A percentile compares a stretch with the other conserved stretches of the same genome.
Conservation (phyloP, 768 basidiomycete genomes). For the Phlebiopsis flavidoalba region DNA sequence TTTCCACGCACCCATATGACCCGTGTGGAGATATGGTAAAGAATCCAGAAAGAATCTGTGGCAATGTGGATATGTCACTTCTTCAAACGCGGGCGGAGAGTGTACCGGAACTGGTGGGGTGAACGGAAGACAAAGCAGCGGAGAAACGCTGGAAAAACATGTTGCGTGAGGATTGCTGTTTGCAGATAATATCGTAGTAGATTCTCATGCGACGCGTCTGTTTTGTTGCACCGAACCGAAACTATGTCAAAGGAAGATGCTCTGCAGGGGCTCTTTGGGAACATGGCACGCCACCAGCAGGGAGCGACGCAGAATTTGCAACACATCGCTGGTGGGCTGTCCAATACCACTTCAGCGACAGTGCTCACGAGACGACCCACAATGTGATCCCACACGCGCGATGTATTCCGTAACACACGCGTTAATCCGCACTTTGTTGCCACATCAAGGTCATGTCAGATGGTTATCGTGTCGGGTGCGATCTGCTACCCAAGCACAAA, state of each 20-base stretch:
- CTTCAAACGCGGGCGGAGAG: not conserved
- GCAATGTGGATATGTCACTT: not conserved
- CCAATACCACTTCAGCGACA: no score
- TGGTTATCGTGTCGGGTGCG: no score
- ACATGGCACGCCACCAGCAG: not conserved
- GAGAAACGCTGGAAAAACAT: not conserved
- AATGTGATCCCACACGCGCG: no score
- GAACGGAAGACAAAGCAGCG: not conserved
- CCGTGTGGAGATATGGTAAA: slow-evolving; percentile 31
- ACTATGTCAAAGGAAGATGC: not conserved
- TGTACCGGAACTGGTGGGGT: not conserved
- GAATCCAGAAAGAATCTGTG: not conserved
- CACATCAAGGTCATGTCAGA: no score
- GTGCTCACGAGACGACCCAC: no score
- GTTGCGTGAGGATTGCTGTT: not conserved
- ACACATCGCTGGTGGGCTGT: not conserved
- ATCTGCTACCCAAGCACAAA: no score
- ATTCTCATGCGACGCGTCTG: not conserved
- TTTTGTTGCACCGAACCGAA: not conserved
- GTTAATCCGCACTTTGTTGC: no score
- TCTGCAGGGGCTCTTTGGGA: not conserved
- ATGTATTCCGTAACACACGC: no score
- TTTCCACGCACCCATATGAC: not conserved
- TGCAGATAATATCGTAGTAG: not conserved
- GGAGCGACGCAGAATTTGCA: not conserved